Percentiles rank a stretch among this genome's conserved stretches.
Evolutionary conservation across 306 rosid species (phyloP).

Genomic region (Vicia faba): DNA sequence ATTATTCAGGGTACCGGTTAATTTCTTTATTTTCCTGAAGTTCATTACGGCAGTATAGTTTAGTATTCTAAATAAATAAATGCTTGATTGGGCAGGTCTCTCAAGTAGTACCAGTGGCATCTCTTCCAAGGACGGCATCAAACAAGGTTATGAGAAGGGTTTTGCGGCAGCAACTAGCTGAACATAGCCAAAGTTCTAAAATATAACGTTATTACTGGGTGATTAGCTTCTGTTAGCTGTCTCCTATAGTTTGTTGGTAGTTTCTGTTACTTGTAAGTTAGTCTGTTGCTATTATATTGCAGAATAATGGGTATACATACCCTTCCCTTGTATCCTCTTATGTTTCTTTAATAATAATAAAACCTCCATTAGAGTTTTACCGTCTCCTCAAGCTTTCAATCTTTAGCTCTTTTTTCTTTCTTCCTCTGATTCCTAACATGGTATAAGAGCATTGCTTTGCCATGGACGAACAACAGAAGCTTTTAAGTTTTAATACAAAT

Average conservation of each 20-base stretch:
- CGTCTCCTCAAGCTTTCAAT: not conserved
- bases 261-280: not conserved
- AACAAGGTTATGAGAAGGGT: constrained; percentile 96
- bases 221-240: not conserved
- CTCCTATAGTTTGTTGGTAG: not conserved
- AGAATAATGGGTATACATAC: constrained; percentile 10
- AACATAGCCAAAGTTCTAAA: constrained; percentile 54
- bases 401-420: not conserved
- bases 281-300: not conserved
- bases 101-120: constrained; percentile 55
- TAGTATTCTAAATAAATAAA: constrained; percentile 20
- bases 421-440: not conserved
- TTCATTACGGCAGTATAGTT: not conserved
- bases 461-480: not conserved
- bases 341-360: not conserved
- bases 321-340: not conserved
- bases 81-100: constrained; percentile 61
- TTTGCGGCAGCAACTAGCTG: constrained; percentile 64
- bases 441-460: not conserved
- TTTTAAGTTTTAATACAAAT: not conserved
- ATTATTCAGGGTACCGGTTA: constrained; percentile 67
- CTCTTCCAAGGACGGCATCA: constrained; percentile 91
- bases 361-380: not conserved
- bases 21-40: constrained; percentile 25
- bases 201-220: constrained; percentile 35